These are phyloP conservation scores for Tuctoria greenei DNA, from an alignment of 176 grass and related monocot species.

Conservation along the genomic window DNA sequence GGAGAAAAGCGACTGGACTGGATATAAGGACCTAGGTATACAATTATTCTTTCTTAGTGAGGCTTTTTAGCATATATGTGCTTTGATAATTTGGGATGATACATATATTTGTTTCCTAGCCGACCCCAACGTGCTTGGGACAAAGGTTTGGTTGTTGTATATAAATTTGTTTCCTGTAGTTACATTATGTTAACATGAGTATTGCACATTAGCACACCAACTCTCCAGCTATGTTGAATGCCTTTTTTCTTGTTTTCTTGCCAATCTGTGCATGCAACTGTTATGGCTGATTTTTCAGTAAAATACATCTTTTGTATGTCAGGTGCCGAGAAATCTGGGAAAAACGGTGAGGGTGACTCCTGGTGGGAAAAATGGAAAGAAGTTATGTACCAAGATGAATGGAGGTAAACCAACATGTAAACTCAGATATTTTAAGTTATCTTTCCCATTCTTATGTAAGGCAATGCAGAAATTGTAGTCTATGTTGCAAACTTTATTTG, in stretches of 20 bases:
- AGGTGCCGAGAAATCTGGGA: slow-evolving; percentile 94
- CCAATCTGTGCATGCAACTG: background rate
- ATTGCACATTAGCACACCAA: background rate
- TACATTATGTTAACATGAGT: slow-evolving; percentile 14
- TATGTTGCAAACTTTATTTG: background rate
- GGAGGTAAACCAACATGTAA: slow-evolving; percentile 58
- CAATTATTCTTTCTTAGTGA: slow-evolving; percentile 30
- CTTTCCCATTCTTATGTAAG: background rate
- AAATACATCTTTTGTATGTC: slow-evolving; percentile 20
- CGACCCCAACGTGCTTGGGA: no score
- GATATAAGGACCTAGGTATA: slow-evolving; percentile 96
- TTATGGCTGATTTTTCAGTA: background rate
- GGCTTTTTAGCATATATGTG: background rate
- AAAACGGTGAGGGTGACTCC: slow-evolving; percentile 75
- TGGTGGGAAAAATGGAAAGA: slow-evolving; percentile 99
- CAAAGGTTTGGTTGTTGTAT: no score
- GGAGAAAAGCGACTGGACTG: slow-evolving; percentile 99
- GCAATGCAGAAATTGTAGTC: background rate
- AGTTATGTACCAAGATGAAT: slow-evolving; percentile 97
- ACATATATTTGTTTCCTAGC: background rate
- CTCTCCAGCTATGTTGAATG: background rate
- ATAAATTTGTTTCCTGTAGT: background rate
- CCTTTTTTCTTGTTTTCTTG: background rate
- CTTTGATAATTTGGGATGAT: background rate
- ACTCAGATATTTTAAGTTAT: slow-evolving; percentile 15